A percentile compares a stretch with the other conserved stretches of the same genome.
phyloP scores from a whole-genome alignment of 2,329 filamentous ascomycete genomes.

The Cladosporium cucumerinum region DNA sequence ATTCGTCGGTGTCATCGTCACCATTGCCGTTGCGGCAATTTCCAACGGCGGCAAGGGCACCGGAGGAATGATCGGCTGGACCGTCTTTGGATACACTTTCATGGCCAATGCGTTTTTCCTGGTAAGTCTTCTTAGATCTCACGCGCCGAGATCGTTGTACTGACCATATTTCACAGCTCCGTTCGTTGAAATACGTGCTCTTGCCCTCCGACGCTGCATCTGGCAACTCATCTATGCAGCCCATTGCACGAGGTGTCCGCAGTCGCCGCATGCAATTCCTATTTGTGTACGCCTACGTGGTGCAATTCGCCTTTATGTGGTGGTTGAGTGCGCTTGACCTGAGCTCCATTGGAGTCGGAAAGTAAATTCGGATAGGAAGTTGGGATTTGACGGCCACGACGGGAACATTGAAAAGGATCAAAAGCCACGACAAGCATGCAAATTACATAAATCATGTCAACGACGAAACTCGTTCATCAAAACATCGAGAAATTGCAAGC shows the following conservation, averaged over 20 bases:
- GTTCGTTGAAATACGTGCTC: slow-evolving; percentile 92
- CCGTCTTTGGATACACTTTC: slow-evolving; percentile 86
- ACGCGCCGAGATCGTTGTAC: neutral
- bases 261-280: slow-evolving; percentile 88
- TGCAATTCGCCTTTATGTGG: slow-evolving; percentile 96
- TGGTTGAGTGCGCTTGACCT: slow-evolving; percentile 55
- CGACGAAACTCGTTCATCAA: neutral
- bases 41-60: slow-evolving; percentile 76
- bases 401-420: neutral
- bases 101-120: slow-evolving; percentile 92
- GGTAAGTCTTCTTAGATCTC: slow-evolving; percentile 52
- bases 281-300: slow-evolving; percentile 89
- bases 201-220: slow-evolving; percentile 74
- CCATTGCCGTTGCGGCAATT: slow-evolving; percentile 74
- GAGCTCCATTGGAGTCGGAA: slow-evolving; percentile 17
- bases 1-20: slow-evolving; percentile 94
- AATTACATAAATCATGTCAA: neutral
- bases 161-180: slow-evolving; percentile 57
- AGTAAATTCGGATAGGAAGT: neutral
- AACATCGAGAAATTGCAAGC: neutral
- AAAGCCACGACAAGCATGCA: neutral
- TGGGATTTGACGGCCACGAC: neutral
- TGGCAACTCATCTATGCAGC: slow-evolving; percentile 62
- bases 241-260: slow-evolving; percentile 78
- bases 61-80: slow-evolving; percentile 84